phyloP scores from a whole-genome alignment of 2,329 filamentous ascomycete species.

The Hymenoscyphus repandus region DNA sequence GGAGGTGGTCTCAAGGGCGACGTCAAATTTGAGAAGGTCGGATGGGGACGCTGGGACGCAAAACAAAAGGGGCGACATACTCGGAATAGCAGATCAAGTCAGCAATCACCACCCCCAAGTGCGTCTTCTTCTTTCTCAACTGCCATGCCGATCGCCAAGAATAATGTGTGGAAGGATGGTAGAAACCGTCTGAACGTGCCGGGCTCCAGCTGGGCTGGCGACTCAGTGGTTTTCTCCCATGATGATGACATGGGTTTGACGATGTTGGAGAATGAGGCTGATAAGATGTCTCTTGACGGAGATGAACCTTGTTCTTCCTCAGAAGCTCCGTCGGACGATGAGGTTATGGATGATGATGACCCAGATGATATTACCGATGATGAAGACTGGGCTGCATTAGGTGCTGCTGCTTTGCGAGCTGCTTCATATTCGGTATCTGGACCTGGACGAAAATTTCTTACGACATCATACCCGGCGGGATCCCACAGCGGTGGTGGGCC shows the following conservation, averaged over 20 bases:
- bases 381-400: constrained; percentile 90
- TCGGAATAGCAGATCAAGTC: constrained; percentile 34
- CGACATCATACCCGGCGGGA: constrained; percentile 42
- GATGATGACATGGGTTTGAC: constrained; percentile 57
- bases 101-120: constrained; percentile 39
- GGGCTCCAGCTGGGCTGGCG: constrained; percentile 59
- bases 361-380: constrained; percentile 87
- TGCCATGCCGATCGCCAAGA: constrained; percentile 53
- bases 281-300: constrained; percentile 88
- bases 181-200: constrained; percentile 45
- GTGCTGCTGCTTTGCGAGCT: constrained; percentile 74
- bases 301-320: constrained; percentile 72
- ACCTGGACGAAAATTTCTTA: constrained; percentile 43
- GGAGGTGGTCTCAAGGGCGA: constrained; percentile 61
- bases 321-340: constrained; percentile 60
- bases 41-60: constrained; percentile 95
- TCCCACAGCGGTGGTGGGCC: constrained; percentile 33
- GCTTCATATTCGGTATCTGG: constrained; percentile 56
- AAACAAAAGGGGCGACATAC: constrained; percentile 61
- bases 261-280: constrained; percentile 79
- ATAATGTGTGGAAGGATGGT: constrained; percentile 38
- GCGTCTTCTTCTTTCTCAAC: constrained; percentile 38
- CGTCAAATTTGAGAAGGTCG: constrained; percentile 88
- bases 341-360: constrained; percentile 67
- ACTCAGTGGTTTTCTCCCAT: constrained; percentile 72